Evolutionary conservation across 2,329 filamentous ascomycete genomes (phyloP), one percentile per base, ranked within the genome.

Genomic region (Lizonia empirigonia): DNA sequence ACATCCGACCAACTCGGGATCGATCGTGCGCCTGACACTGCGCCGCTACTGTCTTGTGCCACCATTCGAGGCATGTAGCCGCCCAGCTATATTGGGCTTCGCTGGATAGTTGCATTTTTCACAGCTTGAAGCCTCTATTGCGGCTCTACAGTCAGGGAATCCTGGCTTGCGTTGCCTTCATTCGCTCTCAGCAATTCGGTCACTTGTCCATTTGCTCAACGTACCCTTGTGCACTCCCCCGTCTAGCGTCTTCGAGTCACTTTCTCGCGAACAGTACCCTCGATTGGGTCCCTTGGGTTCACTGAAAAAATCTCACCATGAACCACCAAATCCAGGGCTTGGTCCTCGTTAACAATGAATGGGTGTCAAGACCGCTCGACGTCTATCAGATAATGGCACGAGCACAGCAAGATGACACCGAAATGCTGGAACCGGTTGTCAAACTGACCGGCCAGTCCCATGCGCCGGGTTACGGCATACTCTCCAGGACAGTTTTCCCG

Each of bases 401-500:
- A 70, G 58, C 40, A 49, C 61, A 58, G 33, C 57, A 68, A 44
- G 34, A 61, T 48, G 64, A 70, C 37, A 55, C 53, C n/a, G 58
- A 62, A 12, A 63, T 60, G 58, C 55, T 47, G n/a, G 62, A 68
- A 37, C 53, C 62, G 10, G 46, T 59, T 27, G 46, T 65, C 5
- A 62, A 67, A 24, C 68, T 64, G 16, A 70, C 63, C 24, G 68
- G 74, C 65, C 32, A 47, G n/a, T 16, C 27, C 18, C 41, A 74
- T 77, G 23, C 57, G 10, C 84, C 87, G 5, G 75, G 73, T 16
- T 82, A 86, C 53, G 94, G 91, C 4, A 68, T 97, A 24, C 78
- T 97, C 36, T 90, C 90, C 1, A 86, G 83, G 65, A 96, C 92
- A 0, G 71, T 96, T 23, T 78, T 93, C 41, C 82, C 86, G 44